Evolutionary conservation across 2,329 filamentous ascomycete genomes (phyloP).

Genomic region (Hymenoscyphus fructigenus): DNA sequence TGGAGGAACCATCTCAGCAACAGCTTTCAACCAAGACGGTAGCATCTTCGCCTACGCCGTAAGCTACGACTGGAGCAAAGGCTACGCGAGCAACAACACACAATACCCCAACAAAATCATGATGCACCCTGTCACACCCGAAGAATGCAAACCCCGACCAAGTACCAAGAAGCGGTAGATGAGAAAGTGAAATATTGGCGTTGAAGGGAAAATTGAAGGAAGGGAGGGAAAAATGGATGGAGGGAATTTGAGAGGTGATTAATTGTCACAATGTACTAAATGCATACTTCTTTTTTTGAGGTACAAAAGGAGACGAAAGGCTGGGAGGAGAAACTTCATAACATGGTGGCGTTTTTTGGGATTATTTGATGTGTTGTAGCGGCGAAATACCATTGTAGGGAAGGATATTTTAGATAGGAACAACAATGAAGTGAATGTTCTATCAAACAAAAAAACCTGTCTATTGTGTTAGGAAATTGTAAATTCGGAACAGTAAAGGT

Average conservation of each 20-base stretch:
- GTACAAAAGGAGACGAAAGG: background rate
- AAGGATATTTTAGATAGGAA: constrained; percentile 2
- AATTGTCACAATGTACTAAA: constrained; percentile 4
- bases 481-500: too few species aligned
- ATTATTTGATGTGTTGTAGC: background rate
- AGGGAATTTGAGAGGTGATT: background rate
- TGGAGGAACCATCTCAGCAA: constrained; percentile 83
- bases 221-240: background rate
- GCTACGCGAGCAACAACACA: constrained; percentile 79
- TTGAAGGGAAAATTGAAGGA: background rate
- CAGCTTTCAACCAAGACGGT: constrained; percentile 86
- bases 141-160: constrained; percentile 57
- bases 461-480: too few species aligned
- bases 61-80: constrained; percentile 98
- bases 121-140: constrained; percentile 72
- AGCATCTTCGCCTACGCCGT: constrained; percentile 85
- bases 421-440: background rate
- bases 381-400: constrained; percentile 5
- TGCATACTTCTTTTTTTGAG: background rate
- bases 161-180: constrained; percentile 39
- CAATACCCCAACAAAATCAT: constrained; percentile 77
- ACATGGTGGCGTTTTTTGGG: constrained; percentile 5
- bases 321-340: background rate
- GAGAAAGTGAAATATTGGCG: background rate
- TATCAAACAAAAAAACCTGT: too few species aligned